Evolutionary conservation across 345 rosid species (phyloP).

Genomic region (Leavenworthia alabamica): DNA sequence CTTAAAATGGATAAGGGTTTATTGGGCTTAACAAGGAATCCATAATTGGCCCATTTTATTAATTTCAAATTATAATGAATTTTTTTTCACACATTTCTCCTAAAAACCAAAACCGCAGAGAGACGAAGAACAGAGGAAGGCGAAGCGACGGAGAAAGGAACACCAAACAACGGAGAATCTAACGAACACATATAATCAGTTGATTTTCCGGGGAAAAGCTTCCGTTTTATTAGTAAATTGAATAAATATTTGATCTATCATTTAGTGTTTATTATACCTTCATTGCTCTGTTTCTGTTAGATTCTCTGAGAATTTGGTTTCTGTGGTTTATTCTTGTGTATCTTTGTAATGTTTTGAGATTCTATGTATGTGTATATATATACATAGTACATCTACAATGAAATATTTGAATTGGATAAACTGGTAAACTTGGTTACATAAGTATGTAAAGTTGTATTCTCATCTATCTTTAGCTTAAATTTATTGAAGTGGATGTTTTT

Average conservation of each 20-base stretch:
- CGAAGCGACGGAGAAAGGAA: conserved; percentile 8
- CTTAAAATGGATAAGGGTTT: not conserved
- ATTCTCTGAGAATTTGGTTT: not conserved
- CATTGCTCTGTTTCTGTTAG: not conserved
- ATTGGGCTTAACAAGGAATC: conserved; percentile 15
- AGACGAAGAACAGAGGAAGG: conserved; percentile 1
- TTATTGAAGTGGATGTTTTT: not conserved
- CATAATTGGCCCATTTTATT: not conserved
- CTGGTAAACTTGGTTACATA: not conserved
- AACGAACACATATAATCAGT: not conserved
- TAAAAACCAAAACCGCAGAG: not conserved
- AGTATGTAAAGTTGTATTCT: not conserved
- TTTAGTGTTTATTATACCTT: not conserved
- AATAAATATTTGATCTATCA: not conserved
- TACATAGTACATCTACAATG: not conserved
- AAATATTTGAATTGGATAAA: not conserved
- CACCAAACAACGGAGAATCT: not conserved
- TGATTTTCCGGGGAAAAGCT: conserved; percentile 9
- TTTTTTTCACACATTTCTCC: not conserved
- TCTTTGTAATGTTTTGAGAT: conserved; percentile 1
- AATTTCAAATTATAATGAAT: conserved; percentile 6
- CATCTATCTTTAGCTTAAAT: not conserved
- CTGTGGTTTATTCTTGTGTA: not conserved
- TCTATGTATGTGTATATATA: too few relatives aligned
- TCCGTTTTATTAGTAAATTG: not conserved